Percentiles rank a stretch among this genome's conserved stretches.
Conservation (phyloP, 192 early-diverging fungal species). For the Coemansia sp. region DNA sequence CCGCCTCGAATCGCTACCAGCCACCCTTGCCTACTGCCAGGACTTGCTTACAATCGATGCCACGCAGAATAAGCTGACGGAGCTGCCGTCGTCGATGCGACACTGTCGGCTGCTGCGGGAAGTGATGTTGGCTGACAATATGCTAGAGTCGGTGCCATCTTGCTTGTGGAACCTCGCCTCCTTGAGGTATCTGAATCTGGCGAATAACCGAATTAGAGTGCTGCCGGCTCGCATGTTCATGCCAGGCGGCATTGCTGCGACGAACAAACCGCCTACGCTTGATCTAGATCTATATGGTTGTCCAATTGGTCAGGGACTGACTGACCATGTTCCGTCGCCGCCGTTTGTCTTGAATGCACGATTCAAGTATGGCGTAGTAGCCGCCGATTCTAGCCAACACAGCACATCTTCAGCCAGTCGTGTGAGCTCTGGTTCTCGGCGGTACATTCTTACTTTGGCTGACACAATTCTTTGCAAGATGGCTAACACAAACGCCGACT, state of each 20-base stretch:
- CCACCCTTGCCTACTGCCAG: constrained; percentile 34
- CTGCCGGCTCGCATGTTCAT: constrained; percentile 38
- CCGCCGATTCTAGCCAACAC: background rate
- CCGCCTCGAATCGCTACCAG: constrained; percentile 19
- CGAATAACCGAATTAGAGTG: constrained; percentile 26
- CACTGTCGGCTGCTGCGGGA: constrained; percentile 19
- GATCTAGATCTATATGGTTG: constrained; percentile 28
- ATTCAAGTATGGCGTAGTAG: constrained; percentile 14
- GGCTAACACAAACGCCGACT: constrained; percentile 23
- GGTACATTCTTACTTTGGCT: constrained; percentile 17
- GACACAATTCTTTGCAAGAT: constrained; percentile 32
- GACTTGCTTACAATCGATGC: constrained; percentile 15
- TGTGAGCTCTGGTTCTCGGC: background rate
- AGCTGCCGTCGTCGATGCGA: constrained; percentile 27
- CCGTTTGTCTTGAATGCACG: constrained; percentile 10
- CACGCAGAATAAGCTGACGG: constrained; percentile 11
- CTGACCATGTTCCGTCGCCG: constrained; percentile 8
- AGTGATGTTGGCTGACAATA: constrained; percentile 19
- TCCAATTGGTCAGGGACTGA: constrained; percentile 18
- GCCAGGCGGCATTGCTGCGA: constrained; percentile 23
- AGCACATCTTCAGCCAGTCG: background rate
- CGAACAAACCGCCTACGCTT: constrained; percentile 14
- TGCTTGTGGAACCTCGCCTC: constrained; percentile 17
- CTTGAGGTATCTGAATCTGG: constrained; percentile 20
- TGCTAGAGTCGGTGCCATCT: constrained; percentile 15